Evolutionary conservation across 23 red algal genomes (phyloP), one percentile per base, ranked within the genome.

Genomic region (Rhodosorus marinus): DNA sequence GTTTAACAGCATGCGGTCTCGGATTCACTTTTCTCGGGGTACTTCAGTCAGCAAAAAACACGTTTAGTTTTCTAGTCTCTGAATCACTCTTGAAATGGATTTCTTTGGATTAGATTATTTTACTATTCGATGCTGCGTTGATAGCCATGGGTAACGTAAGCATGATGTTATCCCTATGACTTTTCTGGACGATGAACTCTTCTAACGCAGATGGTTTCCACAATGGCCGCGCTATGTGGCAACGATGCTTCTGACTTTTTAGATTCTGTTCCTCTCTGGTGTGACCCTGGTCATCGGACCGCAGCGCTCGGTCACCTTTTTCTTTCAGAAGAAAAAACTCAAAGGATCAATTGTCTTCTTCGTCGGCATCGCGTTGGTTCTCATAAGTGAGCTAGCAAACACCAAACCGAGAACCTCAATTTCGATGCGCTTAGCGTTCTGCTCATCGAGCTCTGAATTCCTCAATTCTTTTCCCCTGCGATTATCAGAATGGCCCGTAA

Each of bases 81-180:
- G n/a, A n/a, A n/a, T n/a, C n/a, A n/a, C n/a, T n/a, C n/a, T n/a
- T n/a, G n/a, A n/a, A n/a, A n/a, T n/a, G n/a, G n/a, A n/a, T n/a
- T n/a, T n/a, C n/a, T n/a, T n/a, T n/a, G n/a, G n/a, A n/a, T n/a
- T n/a, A n/a, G n/a, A n/a, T n/a, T n/a, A n/a, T n/a, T n/a, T n/a
- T n/a, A n/a, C n/a, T 92, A 28, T 98, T 98, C 47, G 90, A 98
- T 53, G 66, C 62, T 62, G 69, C 71, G 17, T 72, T 98, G 40
- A 41, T 98, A 7, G 69, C 79, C 1, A 79, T 98, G 51, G 90
- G 76, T 19, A 85, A 82, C 38, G 72, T 85, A 17, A 52, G n/a
- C n/a, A n/a, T n/a, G n/a, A n/a, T n/a, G n/a, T n/a, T n/a, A n/a
- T n/a, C n/a, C n/a, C n/a, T n/a, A n/a, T n/a, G n/a, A n/a, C n/a